These are phyloP conservation scores for Singerocomus inundabilis DNA, from an alignment of 1,284 basidiomycete genomes.

Conservation along the genomic window DNA sequence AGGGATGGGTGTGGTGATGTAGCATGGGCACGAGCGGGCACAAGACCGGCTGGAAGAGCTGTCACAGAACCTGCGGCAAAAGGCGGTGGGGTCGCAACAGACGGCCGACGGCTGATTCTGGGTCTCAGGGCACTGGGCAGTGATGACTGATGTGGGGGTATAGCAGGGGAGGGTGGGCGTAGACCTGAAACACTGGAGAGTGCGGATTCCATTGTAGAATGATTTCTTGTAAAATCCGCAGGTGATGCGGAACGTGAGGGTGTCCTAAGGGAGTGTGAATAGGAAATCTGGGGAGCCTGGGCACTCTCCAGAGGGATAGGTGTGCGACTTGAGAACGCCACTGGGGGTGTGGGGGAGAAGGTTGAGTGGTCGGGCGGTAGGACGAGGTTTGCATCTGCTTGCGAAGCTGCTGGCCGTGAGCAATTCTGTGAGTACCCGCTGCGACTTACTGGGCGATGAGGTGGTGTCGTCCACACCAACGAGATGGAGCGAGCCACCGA, in stretches of 20 bases:
- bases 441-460: slow-evolving; percentile 5
- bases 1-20: slow-evolving; percentile 20
- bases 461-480: slow-evolving; percentile 47
- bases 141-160: slow-evolving; percentile 20
- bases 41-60: slow-evolving; percentile 23
- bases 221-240: slow-evolving; percentile 26
- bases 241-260: slow-evolving; percentile 41
- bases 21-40: slow-evolving; percentile 22
- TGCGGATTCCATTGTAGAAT: slow-evolving; percentile 23
- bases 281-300: slow-evolving; percentile 8
- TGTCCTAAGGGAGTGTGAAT: slow-evolving; percentile 12
- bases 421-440: neutral
- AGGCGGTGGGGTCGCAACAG: slow-evolving; percentile 33
- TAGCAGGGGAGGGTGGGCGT: slow-evolving; percentile 28
- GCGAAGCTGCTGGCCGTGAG: slow-evolving; percentile 1
- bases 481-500: slow-evolving; percentile 52
- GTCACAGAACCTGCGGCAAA: slow-evolving; percentile 16
- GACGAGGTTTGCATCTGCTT: neutral
- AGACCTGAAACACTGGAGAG: slow-evolving; percentile 16
- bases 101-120: slow-evolving; percentile 36
- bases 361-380: slow-evolving; percentile 15
- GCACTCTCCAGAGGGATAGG: slow-evolving; percentile 11
- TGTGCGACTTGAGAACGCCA: slow-evolving; percentile 8
- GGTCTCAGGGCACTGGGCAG: slow-evolving; percentile 33
- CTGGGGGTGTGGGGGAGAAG: slow-evolving; percentile 3